Base-by-base conservation (phyloP, 352 stramenopile genomes). In the Pelagophyceae sp. region DNA sequence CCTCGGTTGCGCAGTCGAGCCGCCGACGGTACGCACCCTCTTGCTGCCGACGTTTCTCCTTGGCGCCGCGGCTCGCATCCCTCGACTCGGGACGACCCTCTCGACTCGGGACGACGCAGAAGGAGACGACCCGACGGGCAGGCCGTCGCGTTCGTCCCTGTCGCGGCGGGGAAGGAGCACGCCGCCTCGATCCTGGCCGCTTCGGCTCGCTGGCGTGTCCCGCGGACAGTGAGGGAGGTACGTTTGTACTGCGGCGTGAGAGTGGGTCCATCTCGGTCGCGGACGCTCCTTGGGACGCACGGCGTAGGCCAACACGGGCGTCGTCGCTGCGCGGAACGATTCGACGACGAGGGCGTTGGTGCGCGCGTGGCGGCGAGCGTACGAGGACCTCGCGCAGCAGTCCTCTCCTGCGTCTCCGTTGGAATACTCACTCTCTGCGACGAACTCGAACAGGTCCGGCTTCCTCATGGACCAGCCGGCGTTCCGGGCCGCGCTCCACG, bases 391-490 rank as follows among this genome's bases (percentile, higher is more conserved):
- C 31, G 11, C n/a, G n/a, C n/a, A 37, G 29, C 29, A 37, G 61
- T 54, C 11, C n/a, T n/a, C n/a, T n/a, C n/a, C n/a, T n/a, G n/a
- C n/a, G n/a, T n/a, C n/a, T n/a, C n/a, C n/a, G n/a, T n/a, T n/a
- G n/a, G n/a, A n/a, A n/a, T n/a, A n/a, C n/a, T n/a, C n/a, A n/a
- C n/a, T n/a, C n/a, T n/a, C n/a, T n/a, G n/a, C n/a, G n/a, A n/a
- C n/a, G n/a, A n/a, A n/a, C n/a, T n/a, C n/a, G n/a, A n/a, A 11
- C 45, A 54, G 45, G 45, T 40, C 29, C 3, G 67, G 67, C 67
- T 74, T 74, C 67, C 38, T 74, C 67, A 74, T 74, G 67, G 67
- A 74, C 38, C 67, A 74, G 67, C 67, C 67, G 35, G 67, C 67
- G 2, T 74, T 74, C 35, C 67, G 67, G 35, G 67, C 67, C 35